These are phyloP conservation scores for Cladophialophora yegresii DNA, from an alignment of 2,329 filamentous ascomycete species.

Conservation along the genomic window DNA sequence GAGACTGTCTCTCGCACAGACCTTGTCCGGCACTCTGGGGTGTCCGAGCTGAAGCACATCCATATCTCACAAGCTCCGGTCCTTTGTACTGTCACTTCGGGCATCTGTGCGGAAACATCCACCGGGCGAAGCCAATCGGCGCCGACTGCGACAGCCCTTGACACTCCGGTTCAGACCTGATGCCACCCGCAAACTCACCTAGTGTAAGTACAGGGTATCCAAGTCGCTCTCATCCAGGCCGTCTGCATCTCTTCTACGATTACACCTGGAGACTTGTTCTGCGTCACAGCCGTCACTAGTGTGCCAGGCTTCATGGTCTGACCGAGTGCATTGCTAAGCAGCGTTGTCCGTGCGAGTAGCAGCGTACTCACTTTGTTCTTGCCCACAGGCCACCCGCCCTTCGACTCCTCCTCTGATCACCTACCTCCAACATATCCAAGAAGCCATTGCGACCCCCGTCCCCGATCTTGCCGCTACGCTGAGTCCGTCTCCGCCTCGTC, in stretches of 20 bases:
- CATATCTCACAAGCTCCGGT: background rate
- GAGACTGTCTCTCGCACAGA: background rate
- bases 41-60: background rate
- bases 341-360: background rate
- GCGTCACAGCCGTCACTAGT: background rate
- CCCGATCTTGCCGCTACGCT: conserved; percentile 55
- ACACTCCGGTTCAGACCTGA: conserved; percentile 27
- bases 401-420: conserved; percentile 37
- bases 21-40: background rate
- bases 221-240: background rate
- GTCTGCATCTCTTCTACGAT: background rate
- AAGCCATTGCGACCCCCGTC: conserved; percentile 51
- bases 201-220: conserved; percentile 41
- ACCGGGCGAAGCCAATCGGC: background rate
- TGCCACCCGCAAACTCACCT: conserved; percentile 50
- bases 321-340: background rate
- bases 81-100: background rate
- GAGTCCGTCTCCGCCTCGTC: conserved; percentile 29
- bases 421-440: conserved; percentile 52
- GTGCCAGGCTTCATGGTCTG: background rate
- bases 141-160: background rate
- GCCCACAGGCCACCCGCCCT: conserved; percentile 38
- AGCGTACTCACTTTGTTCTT: conserved; percentile 25
- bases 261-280: background rate
- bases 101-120: background rate